Percentiles rank a stretch among this genome's conserved stretches.
Evolutionary conservation across 768 basidiomycete species (phyloP).

Genomic region (Podaxis sp.): DNA sequence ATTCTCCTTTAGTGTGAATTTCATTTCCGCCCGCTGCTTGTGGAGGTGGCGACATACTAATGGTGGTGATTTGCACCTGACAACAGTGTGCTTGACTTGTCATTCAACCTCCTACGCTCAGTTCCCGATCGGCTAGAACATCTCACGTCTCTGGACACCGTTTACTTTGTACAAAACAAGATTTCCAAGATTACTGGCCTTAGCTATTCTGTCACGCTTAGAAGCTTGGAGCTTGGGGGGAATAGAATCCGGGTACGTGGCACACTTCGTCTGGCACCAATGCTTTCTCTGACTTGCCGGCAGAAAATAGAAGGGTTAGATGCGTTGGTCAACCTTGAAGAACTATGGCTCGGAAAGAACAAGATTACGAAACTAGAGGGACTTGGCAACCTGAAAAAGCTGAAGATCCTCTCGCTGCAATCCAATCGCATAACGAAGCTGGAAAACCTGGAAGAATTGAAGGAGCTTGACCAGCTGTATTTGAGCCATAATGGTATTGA

Average conservation of each 20-base stretch:
- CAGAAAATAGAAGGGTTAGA: constrained; percentile 89
- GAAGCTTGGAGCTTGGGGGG: constrained; percentile 89
- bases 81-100: constrained; percentile 79
- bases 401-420: constrained; percentile 86
- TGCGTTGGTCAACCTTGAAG: constrained; percentile 75
- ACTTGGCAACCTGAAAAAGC: constrained; percentile 59
- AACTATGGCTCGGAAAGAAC: constrained; percentile 98
- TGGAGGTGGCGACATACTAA: background rate
- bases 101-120: constrained; percentile 84
- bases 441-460: constrained; percentile 72
- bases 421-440: constrained; percentile 91
- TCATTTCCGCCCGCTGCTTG: background rate
- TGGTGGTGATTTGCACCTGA: constrained; percentile 4
- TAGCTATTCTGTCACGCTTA: constrained; percentile 47
- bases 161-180: constrained; percentile 97
- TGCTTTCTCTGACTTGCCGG: constrained; percentile 2
- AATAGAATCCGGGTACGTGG: constrained; percentile 80
- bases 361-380: constrained; percentile 89
- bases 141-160: constrained; percentile 60
- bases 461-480: constrained; percentile 83
- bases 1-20: background rate
- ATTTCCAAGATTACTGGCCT: constrained; percentile 77
- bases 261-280: background rate
- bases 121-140: constrained; percentile 60
- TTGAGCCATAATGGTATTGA: constrained; percentile 91